These are phyloP conservation scores for Corylus americana DNA, from an alignment of 306 rosid species.

Conservation along the genomic window DNA sequence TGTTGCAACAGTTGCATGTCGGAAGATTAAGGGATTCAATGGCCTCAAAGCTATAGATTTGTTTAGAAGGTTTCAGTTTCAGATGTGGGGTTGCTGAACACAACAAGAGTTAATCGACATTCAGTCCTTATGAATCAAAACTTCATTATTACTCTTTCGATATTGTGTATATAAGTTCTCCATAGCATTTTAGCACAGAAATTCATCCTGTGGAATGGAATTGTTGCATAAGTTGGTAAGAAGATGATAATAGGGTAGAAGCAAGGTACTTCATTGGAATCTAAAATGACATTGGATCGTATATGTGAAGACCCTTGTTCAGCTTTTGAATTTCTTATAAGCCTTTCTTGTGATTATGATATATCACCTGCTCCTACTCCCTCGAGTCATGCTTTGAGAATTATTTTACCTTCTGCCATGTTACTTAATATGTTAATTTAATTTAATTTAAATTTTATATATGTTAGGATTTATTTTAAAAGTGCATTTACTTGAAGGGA, in stretches of 20 bases:
- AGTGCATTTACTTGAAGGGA: neutral
- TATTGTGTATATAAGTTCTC: neutral
- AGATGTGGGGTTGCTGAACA: neutral
- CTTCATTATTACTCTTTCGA: neutral
- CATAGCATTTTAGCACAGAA: neutral
- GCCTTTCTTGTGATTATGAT: neutral
- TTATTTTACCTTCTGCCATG: neutral
- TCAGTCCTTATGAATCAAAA: neutral
- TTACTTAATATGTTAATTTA: neutral
- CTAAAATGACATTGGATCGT: neutral
- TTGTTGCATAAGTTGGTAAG: neutral
- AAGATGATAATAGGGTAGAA: neutral
- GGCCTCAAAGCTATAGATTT: too few species aligned
- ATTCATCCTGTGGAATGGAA: neutral
- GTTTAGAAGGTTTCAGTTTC: too few species aligned
- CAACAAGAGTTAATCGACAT: neutral
- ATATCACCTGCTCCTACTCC: neutral
- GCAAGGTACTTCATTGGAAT: neutral
- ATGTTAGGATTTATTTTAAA: neutral
- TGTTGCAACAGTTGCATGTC: too few species aligned
- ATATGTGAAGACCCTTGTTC: neutral
- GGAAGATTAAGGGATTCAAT: too few species aligned
- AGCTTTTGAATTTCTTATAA: neutral
- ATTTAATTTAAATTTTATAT: neutral
- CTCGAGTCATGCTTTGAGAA: neutral